A percentile compares a stretch with the other conserved stretches of the same genome.
phyloP scores from a whole-genome alignment of 257 asterid species.

The Ehretia macrophylla region DNA sequence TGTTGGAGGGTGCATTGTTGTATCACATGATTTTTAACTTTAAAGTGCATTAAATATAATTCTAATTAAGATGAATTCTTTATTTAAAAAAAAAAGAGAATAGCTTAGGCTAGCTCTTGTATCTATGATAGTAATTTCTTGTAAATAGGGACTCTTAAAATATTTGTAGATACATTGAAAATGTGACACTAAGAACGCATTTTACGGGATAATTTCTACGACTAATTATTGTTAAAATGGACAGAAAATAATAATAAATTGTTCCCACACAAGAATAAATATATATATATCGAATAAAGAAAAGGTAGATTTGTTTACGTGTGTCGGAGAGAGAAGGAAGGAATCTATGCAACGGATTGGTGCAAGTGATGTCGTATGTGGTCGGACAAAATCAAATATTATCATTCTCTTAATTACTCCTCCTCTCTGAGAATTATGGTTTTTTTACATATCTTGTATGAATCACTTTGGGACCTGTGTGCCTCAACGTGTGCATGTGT shows the following conservation, averaged over 20 bases:
- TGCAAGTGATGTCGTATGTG: constrained; percentile 54
- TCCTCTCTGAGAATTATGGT: background rate
- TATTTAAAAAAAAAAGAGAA: too few relatives aligned
- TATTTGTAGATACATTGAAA: constrained; percentile 42
- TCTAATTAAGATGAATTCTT: too few relatives aligned
- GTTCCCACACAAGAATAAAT: constrained; percentile 9
- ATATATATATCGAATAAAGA: constrained; percentile 1
- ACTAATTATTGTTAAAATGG: constrained; percentile 35
- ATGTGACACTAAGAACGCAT: constrained; percentile 45
- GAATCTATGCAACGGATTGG: constrained; percentile 40
- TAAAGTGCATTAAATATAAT: too few relatives aligned
- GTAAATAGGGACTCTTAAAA: constrained; percentile 1
- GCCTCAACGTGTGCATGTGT: constrained; percentile 39
- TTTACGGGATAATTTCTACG: constrained; percentile 45
- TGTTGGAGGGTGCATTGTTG: too few relatives aligned
- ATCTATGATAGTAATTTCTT: too few relatives aligned
- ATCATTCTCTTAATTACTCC: constrained; percentile 12
- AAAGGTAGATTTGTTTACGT: constrained; percentile 4
- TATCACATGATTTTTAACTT: too few relatives aligned
- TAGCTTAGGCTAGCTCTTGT: too few relatives aligned
- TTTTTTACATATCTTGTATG: constrained; percentile 16
- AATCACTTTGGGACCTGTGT: background rate
- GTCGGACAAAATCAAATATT: constrained; percentile 45
- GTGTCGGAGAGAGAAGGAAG: constrained; percentile 34
- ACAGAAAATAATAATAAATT: background rate